Conservation (phyloP, 2,329 filamentous ascomycete genomes). For the Colletotrichum incanum region DNA sequence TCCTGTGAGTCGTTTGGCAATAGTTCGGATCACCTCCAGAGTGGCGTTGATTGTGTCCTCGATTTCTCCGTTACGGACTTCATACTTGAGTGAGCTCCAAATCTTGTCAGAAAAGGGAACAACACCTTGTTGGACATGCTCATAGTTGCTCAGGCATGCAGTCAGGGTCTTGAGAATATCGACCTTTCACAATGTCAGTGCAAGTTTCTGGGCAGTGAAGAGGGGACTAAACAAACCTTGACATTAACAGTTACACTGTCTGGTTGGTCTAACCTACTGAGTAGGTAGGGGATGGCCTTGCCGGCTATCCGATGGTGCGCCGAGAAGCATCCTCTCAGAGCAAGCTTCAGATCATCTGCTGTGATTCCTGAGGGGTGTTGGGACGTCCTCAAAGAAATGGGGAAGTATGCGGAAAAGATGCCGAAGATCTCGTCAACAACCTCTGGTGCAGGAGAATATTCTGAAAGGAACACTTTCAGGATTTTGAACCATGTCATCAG, state of each 20-base stretch:
- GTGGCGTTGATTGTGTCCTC: conserved; percentile 72
- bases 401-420: conserved; percentile 73
- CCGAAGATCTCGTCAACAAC: conserved; percentile 67
- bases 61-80: conserved; percentile 74
- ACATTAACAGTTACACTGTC: conserved; percentile 72
- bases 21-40: conserved; percentile 67
- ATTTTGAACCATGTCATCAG: conserved; percentile 72
- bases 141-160: conserved; percentile 67
- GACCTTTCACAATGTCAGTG: conserved; percentile 53
- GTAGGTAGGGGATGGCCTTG: conserved; percentile 66
- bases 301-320: conserved; percentile 63
- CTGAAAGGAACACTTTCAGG: conserved; percentile 60
- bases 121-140: conserved; percentile 62
- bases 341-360: conserved; percentile 69
- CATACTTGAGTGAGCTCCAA: conserved; percentile 75
- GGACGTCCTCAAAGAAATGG: conserved; percentile 70
- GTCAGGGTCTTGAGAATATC: conserved; percentile 71
- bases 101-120: conserved; percentile 66
- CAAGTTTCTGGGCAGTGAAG: neutral
- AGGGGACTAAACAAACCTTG: conserved; percentile 59
- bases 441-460: conserved; percentile 62
- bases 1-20: conserved; percentile 62
- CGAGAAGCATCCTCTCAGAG: conserved; percentile 69
- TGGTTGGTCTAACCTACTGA: conserved; percentile 72
- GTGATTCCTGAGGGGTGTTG: conserved; percentile 66